A percentile compares a stretch with the other conserved stretches of the same genome.
Conservation (phyloP, 2,329 filamentous ascomycete genomes). For the Fusarium sp. region DNA sequence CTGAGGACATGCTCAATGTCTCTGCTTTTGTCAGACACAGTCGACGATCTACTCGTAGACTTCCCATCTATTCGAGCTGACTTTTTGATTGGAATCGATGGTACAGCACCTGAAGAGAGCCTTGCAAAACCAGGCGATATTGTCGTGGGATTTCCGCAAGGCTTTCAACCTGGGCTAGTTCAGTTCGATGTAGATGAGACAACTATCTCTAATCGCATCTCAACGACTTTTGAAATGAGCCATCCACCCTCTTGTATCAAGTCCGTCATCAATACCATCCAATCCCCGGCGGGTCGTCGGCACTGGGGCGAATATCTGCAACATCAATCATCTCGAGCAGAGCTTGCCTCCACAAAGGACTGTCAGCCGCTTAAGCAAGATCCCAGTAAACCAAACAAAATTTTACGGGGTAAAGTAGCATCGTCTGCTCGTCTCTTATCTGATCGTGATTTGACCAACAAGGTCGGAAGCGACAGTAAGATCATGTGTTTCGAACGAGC, state of each 20-base stretch:
- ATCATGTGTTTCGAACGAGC: conserved; percentile 8
- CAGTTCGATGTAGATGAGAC: neutral
- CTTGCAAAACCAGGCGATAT: neutral
- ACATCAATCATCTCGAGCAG: neutral
- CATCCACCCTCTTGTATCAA: rapidly evolving
- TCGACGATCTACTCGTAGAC: neutral
- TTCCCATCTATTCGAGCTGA: neutral
- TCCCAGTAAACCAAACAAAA: rapidly evolving
- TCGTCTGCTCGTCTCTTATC: neutral
- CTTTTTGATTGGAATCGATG: neutral
- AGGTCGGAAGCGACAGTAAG: rapidly evolving
- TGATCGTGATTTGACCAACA: rapidly evolving
- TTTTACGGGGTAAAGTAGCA: neutral
- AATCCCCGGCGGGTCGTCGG: rapidly evolving
- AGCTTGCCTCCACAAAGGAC: neutral
- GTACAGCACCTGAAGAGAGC: rapidly evolving
- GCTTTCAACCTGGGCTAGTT: neutral
- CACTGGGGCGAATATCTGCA: neutral
- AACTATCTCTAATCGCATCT: rapidly evolving
- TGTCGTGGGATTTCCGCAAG: neutral
- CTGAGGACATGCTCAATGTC: rapidly evolving
- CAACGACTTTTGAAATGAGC: neutral
- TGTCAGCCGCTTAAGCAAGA: neutral
- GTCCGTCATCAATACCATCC: rapidly evolving
- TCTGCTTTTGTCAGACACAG: rapidly evolving